A percentile compares a stretch with the other conserved stretches of the same genome.
Evolutionary conservation across 257 asterid genomes (phyloP).

Genomic region (Echium plantagineum): DNA sequence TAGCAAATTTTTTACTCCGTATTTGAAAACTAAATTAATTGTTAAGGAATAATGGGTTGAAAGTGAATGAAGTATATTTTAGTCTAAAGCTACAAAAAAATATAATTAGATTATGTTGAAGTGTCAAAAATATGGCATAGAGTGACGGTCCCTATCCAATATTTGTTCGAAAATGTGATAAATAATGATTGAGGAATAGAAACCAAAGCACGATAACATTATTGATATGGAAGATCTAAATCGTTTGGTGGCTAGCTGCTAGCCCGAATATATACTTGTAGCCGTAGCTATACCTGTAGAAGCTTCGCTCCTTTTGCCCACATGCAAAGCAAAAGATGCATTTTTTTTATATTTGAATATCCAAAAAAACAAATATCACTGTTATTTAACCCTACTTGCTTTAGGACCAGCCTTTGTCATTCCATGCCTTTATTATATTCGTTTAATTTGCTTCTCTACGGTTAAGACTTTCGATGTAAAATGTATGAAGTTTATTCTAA

Average conservation of each 20-base stretch:
- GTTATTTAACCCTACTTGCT: constrained; percentile 15
- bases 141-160: not conserved
- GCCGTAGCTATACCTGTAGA: constrained; percentile 19
- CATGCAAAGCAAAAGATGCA: constrained; percentile 27
- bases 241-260: constrained; percentile 2
- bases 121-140: no score
- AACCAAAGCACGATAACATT: constrained; percentile 17
- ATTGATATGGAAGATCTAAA: constrained; percentile 22
- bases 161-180: constrained; percentile 1
- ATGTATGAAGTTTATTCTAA: no score
- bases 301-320: constrained; percentile 27
- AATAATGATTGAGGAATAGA: constrained; percentile 35
- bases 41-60: no score
- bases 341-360: constrained; percentile 26
- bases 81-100: no score
- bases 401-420: constrained; percentile 8
- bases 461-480: no score
- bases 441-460: constrained; percentile 3
- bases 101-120: no score
- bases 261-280: constrained; percentile 23
- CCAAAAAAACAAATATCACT: constrained; percentile 8
- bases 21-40: no score
- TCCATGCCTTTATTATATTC: constrained; percentile 13
- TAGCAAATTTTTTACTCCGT: no score
- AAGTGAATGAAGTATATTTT: no score